Percentiles rank a stretch among this genome's conserved stretches.
phyloP scores from a whole-genome alignment of 371 early-diverging fungal species.

The Mucor velutinosus region DNA sequence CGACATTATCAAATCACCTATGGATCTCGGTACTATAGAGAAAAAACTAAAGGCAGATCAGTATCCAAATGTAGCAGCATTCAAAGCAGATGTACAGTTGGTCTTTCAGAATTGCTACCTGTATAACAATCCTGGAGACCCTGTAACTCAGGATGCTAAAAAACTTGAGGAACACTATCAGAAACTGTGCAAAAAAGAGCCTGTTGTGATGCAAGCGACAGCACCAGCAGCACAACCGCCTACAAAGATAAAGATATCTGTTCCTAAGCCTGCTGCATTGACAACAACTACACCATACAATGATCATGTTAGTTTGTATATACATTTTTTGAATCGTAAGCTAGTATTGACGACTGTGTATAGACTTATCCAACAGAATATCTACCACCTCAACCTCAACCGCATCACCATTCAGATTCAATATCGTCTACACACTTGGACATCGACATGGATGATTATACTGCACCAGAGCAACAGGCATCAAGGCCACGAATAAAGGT shows the following conservation, averaged over 20 bases:
- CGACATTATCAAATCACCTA: slow-evolving; percentile 91
- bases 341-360: neutral
- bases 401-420: neutral
- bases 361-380: neutral
- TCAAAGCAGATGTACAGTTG: slow-evolving; percentile 46
- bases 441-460: neutral
- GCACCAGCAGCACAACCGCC: neutral
- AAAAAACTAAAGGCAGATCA: slow-evolving; percentile 58
- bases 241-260: neutral
- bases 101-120: slow-evolving; percentile 58
- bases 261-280: neutral
- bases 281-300: neutral
- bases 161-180: slow-evolving; percentile 62
- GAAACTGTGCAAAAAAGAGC: slow-evolving; percentile 20
- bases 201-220: slow-evolving; percentile 11
- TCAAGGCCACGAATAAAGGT: slow-evolving; percentile 1
- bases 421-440: neutral
- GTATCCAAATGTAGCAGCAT: slow-evolving; percentile 49
- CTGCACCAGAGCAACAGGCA: neutral
- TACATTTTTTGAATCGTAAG: neutral
- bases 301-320: neutral
- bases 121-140: slow-evolving; percentile 81
- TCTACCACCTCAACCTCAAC: neutral
- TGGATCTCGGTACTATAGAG: slow-evolving; percentile 96
- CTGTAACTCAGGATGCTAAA: slow-evolving; percentile 68